A percentile compares a stretch with the other conserved stretches of the same genome.
These are phyloP conservation scores for Elaeis guineensis DNA, from an alignment of 176 grass and related monocot genomes.

Conservation along the genomic window DNA sequence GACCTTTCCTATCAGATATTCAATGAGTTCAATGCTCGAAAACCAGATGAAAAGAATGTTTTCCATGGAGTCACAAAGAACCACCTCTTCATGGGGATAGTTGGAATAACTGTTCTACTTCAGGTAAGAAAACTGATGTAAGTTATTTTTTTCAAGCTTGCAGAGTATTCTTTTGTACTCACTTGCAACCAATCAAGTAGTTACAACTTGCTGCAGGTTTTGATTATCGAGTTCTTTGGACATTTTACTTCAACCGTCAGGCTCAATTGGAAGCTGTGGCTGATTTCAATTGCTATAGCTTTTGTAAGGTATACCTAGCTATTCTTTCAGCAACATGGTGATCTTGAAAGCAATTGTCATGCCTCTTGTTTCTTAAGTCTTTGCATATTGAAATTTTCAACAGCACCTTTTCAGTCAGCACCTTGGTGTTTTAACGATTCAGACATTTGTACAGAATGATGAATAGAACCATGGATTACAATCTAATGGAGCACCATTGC, in stretches of 20 bases:
- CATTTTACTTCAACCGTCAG: slow-evolving; percentile 67
- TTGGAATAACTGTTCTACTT: slow-evolving; percentile 54
- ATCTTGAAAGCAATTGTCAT: too few species aligned
- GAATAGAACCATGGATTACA: too few species aligned
- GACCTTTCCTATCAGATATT: slow-evolving; percentile 39
- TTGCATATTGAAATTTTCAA: too few species aligned
- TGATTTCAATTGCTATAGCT: slow-evolving; percentile 44
- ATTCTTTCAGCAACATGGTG: too few species aligned
- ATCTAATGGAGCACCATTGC: too few species aligned
- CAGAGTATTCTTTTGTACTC: too few species aligned
- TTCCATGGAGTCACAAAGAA: slow-evolving; percentile 66
- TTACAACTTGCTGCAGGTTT: slow-evolving; percentile 22
- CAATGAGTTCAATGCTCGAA: slow-evolving; percentile 89
- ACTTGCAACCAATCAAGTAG: background rate
- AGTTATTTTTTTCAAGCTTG: background rate
- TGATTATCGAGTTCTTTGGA: slow-evolving; percentile 90
- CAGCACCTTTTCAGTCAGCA: too few species aligned
- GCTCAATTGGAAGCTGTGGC: slow-evolving; percentile 84
- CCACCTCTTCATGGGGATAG: slow-evolving; percentile 60
- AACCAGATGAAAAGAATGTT: slow-evolving; percentile 77
- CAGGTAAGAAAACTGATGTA: slow-evolving; percentile 41
- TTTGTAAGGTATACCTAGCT: slow-evolving; percentile 4
- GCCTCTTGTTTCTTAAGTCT: too few species aligned
- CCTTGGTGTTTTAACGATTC: too few species aligned
- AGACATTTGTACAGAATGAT: too few species aligned